phyloP scores from a whole-genome alignment of 2,329 filamentous ascomycete genomes.

The Aspergillus sclerotialis region DNA sequence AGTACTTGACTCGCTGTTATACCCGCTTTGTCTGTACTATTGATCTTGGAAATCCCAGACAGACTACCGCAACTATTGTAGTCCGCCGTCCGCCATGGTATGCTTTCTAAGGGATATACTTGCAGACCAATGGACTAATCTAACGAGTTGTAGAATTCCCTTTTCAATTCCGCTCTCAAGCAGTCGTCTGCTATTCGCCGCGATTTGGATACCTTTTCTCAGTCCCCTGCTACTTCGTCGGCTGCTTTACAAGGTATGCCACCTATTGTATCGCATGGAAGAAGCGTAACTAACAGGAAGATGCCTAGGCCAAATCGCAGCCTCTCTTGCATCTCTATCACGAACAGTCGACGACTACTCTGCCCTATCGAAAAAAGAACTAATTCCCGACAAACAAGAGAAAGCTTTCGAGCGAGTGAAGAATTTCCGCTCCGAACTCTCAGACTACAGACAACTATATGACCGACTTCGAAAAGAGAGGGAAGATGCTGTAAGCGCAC shows the following conservation, averaged over 20 bases:
- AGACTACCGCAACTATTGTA: no score
- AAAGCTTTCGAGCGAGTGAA: constrained; percentile 81
- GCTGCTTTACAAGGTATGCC: constrained; percentile 53
- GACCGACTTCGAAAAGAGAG: constrained; percentile 68
- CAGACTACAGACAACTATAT: constrained; percentile 71
- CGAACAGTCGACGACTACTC: constrained; percentile 92
- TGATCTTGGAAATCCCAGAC: no score
- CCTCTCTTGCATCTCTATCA: constrained; percentile 71
- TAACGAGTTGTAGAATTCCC: constrained; percentile 55
- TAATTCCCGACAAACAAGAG: constrained; percentile 83
- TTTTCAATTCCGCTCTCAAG: constrained; percentile 80
- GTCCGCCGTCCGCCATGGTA: constrained; percentile 6
- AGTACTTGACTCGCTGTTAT: no score
- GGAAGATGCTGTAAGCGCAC: constrained; percentile 65
- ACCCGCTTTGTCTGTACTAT: no score
- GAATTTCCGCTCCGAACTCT: constrained; percentile 75
- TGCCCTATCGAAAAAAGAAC: constrained; percentile 74
- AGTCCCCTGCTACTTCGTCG: constrained; percentile 51
- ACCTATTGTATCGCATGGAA: neutral
- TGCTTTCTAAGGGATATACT: no score
- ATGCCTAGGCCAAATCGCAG: constrained; percentile 62
- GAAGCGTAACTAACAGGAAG: constrained; percentile 21
- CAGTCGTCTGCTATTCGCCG: constrained; percentile 73
- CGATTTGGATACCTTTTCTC: constrained; percentile 65
- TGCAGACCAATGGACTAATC: neutral